Conservation (phyloP, 129 eudicot species). For the Daucus carota region DNA sequence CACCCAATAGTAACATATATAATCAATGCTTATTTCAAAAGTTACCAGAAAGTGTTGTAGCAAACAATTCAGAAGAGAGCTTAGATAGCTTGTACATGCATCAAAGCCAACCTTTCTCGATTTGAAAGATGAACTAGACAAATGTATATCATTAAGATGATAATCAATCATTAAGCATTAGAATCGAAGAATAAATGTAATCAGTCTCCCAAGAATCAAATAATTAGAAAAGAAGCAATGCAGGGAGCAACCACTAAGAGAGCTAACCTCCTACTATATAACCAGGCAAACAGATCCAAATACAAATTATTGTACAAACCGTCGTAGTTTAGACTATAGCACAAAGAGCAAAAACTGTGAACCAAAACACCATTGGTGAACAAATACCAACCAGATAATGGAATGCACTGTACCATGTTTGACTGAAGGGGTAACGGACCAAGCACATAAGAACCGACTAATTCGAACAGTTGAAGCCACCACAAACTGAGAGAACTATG, state of each 20-base stretch:
- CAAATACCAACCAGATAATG: background rate
- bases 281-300: constrained; percentile 12
- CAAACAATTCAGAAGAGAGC: background rate
- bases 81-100: background rate
- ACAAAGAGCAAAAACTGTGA: constrained; percentile 7
- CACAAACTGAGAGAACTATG: constrained; percentile 62
- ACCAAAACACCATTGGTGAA: constrained; percentile 13
- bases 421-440: background rate
- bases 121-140: background rate
- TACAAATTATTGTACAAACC: constrained; percentile 35
- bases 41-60: too few species aligned
- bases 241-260: background rate
- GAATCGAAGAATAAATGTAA: background rate
- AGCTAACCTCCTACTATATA: constrained; percentile 11
- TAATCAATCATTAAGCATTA: background rate
- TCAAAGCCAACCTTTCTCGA: background rate
- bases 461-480: constrained; percentile 66
- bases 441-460: constrained; percentile 16
- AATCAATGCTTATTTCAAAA: too few species aligned
- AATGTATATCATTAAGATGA: background rate
- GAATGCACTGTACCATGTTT: constrained; percentile 4
- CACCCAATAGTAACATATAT: too few species aligned
- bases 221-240: background rate
- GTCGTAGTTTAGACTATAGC: constrained; percentile 23
- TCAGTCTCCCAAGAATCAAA: background rate